Conservation (phyloP, 495 filamentous ascomycete species). For the Penicillium dipodomyicola region DNA sequence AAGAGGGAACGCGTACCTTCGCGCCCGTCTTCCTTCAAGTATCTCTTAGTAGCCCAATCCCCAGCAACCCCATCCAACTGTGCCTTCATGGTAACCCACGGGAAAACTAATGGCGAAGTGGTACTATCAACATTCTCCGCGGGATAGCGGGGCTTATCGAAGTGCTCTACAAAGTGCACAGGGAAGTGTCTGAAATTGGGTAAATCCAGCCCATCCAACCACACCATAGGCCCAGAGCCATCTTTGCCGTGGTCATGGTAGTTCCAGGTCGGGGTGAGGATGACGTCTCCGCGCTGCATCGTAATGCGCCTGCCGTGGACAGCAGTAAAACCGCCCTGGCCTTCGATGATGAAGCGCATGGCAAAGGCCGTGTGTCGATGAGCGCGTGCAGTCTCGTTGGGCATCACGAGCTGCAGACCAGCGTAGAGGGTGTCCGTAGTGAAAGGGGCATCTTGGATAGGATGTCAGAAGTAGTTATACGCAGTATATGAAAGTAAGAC, state of each 20-base stretch:
- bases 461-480: not conserved
- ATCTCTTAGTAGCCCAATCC: slow-evolving; percentile 28
- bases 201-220: slow-evolving; percentile 50
- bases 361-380: slow-evolving; percentile 52
- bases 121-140: slow-evolving; percentile 36
- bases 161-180: slow-evolving; percentile 50
- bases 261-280: slow-evolving; percentile 51
- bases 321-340: slow-evolving; percentile 48
- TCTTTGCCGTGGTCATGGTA: slow-evolving; percentile 53
- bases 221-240: slow-evolving; percentile 50
- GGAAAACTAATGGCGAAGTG: slow-evolving; percentile 39
- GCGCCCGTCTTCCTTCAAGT: slow-evolving; percentile 33
- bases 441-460: slow-evolving; percentile 39
- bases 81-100: slow-evolving; percentile 39
- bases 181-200: slow-evolving; percentile 46
- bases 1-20: slow-evolving; percentile 25
- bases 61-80: slow-evolving; percentile 25
- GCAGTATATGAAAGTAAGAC: not conserved
- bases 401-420: slow-evolving; percentile 50
- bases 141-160: slow-evolving; percentile 41
- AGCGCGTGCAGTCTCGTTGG: slow-evolving; percentile 47
- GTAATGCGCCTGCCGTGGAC: slow-evolving; percentile 45
- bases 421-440: slow-evolving; percentile 55
- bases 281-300: slow-evolving; percentile 51
- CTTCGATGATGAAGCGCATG: slow-evolving; percentile 53